Percentiles rank a stretch among this genome's conserved stretches.
Conservation (phyloP, 2,329 filamentous ascomycete genomes). For the Macrophomina pseudophaseolina region DNA sequence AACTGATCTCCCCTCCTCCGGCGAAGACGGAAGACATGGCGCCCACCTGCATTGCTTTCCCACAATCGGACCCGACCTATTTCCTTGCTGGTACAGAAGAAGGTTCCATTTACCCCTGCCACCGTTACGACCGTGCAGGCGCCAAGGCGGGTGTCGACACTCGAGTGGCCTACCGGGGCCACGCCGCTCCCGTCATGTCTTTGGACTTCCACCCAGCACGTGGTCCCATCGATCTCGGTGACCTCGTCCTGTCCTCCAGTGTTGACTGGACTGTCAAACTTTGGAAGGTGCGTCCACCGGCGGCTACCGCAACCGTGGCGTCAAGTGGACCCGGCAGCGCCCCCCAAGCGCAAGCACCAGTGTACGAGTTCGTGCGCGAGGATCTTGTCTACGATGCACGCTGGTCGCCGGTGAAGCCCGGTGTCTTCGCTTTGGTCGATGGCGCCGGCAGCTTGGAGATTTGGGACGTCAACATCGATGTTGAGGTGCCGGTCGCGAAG, state of each 20-base stretch:
- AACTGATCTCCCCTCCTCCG: constrained; percentile 82
- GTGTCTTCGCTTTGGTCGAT: constrained; percentile 93
- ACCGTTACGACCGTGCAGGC: constrained; percentile 94
- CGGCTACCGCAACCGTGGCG: constrained; percentile 60
- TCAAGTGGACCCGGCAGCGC: constrained; percentile 48
- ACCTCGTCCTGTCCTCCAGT: constrained; percentile 88
- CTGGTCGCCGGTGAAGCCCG: constrained; percentile 93
- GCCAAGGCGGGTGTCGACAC: constrained; percentile 95
- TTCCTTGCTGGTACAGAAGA: constrained; percentile 98
- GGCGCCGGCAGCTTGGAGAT: constrained; percentile 90
- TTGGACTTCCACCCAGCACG: constrained; percentile 93
- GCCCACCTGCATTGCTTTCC: constrained; percentile 93
- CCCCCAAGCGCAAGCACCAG: constrained; percentile 65
- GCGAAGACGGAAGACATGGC: constrained; percentile 87
- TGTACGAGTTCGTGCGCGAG: constrained; percentile 90
- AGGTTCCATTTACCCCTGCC: constrained; percentile 93
- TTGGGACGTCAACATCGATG: constrained; percentile 92
- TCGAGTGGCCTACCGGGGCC: constrained; percentile 84
- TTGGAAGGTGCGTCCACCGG: constrained; percentile 89
- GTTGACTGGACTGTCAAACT: constrained; percentile 97
- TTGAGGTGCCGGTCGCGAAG: constrained; percentile 86
- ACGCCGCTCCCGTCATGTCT: constrained; percentile 93
- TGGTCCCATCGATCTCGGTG: constrained; percentile 91
- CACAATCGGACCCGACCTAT: constrained; percentile 92
- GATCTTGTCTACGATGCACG: constrained; percentile 96